phyloP scores from a whole-genome alignment of 208 protist genomes.

The Histomonas meleagridis region DNA sequence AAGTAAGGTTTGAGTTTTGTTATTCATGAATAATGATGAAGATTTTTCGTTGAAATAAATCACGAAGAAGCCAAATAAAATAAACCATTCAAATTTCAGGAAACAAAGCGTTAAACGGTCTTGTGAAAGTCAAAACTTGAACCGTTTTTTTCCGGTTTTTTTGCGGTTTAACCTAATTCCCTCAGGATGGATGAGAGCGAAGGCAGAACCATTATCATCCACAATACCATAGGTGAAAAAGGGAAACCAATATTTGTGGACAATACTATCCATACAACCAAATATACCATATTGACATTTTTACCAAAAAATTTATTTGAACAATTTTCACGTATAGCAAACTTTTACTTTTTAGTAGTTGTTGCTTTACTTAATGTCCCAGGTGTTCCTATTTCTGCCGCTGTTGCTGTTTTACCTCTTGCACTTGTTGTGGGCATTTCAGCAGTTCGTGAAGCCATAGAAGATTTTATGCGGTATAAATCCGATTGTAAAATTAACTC shows the following conservation, averaged over 20 bases:
- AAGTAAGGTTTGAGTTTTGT: too few relatives aligned
- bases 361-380: constrained; percentile 4
- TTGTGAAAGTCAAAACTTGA: too few relatives aligned
- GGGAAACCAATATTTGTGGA: constrained; percentile 14
- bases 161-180: too few relatives aligned
- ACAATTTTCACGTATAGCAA: constrained; percentile 30
- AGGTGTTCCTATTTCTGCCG: neutral
- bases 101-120: too few relatives aligned
- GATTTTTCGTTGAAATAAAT: too few relatives aligned
- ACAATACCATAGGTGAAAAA: neutral
- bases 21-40: too few relatives aligned
- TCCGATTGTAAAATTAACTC: neutral
- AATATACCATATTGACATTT: constrained; percentile 50
- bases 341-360: constrained; percentile 40
- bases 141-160: too few relatives aligned
- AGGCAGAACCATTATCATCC: neutral
- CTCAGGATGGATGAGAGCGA: too few relatives aligned
- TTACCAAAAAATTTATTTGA: constrained; percentile 47
- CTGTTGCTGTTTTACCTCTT: neutral
- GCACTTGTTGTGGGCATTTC: neutral
- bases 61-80: too few relatives aligned
- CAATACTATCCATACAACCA: constrained; percentile 46
- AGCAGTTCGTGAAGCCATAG: constrained; percentile 31
- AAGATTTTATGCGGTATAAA: constrained; percentile 35
- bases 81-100: too few relatives aligned